Evolutionary conservation across 805 yeast genomes (phyloP), one percentile per base, ranked within the genome.

Genomic region (Kodamaea restingae): DNA sequence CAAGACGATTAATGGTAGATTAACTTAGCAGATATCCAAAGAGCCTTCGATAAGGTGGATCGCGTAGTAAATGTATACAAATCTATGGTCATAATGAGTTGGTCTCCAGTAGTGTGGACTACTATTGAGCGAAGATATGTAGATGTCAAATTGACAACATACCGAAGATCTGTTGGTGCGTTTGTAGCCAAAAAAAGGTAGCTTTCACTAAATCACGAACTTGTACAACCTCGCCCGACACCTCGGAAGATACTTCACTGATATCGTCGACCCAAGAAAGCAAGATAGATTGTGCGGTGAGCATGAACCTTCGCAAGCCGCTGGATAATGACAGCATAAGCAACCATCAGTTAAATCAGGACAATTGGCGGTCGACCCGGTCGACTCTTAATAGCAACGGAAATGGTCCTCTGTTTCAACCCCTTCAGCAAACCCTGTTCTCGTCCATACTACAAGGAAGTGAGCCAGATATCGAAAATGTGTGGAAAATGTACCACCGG

Each of bases 401-500:
- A 4, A 6, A 14, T 12, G 17, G 28, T 17, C 32, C 37, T 12
- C 14, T n/a, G 21, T 33, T 18, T n/a, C 31, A 17, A 20, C 31
- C 18, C 17, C 25, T 17, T 15, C 9, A 28, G 3, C 25, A 26
- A 15, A 26, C 31, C 27, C 22, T 35, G 22, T 30, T 30, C 20
- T 28, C 30, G 15, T 6, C 28, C 21, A 30, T 36, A 12, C 15
- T 41, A 15, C 27, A 29, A 15, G 39, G 29, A 4, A 45, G 38
- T n/a, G 43, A 41, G 4, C 46, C 44, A 31, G 42, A 43, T 40
- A 46, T 51, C 34, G 65, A 58, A 35, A 54, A 47, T 42, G 56
- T 87, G 15, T 88, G 95, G 95, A 79, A 79, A 53, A 75, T 88
- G 81, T 88, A 88, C 60, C 70, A 82, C 37, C 76, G 75, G 47